Base-by-base conservation (phyloP, 495 filamentous ascomycete genomes). In the Podospora appendiculata region DNA sequence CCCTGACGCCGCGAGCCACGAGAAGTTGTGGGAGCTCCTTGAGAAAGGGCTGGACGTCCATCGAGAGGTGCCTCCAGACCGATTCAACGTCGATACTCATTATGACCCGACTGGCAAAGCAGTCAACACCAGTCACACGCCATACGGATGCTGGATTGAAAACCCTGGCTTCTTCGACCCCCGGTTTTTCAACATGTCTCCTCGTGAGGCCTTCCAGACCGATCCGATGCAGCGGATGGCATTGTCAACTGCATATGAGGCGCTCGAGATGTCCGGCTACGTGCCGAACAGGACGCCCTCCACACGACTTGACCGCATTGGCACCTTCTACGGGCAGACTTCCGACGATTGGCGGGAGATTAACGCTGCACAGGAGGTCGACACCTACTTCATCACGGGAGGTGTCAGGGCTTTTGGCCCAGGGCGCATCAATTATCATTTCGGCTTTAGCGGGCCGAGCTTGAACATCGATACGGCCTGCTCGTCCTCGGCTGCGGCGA, bases 111-210 rank as follows among this genome's bases (percentile, higher is more conserved):
- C 84, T 6, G 87, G 88, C 25, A 86, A 88, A 56, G 77, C 64
- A 13, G 82, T 83, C 53, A 96, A 95, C 66, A 91, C 87, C 43
- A 86, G 79, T 47, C 84, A 89, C 60, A 90, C 88, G 1, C 86
- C 85, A 4, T 94, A 88, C 55, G 90, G 90, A 7, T 92, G 89
- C 70, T 96, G 88, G 77, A 89, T 95, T 57, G 82, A 93, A 43
- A 80, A 95, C 47, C 87, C 90, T 0, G 87, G 87, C 9, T 69
- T 86, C 32, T 96, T 96, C 61, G 91, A 96, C 51, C 82, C 87
- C 33, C 77, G 83, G 0, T 95, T 95, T 70, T 96, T 96, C 82
- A 94, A 90, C 69, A 94, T 96, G 84, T 96, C 91, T 13, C 90
- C 90, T 2, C 86, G 90, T 54, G 91, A 96, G 71, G 91, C 91